Conservation (phyloP, 306 rosid genomes). For the Gastrolobium bilobum region DNA sequence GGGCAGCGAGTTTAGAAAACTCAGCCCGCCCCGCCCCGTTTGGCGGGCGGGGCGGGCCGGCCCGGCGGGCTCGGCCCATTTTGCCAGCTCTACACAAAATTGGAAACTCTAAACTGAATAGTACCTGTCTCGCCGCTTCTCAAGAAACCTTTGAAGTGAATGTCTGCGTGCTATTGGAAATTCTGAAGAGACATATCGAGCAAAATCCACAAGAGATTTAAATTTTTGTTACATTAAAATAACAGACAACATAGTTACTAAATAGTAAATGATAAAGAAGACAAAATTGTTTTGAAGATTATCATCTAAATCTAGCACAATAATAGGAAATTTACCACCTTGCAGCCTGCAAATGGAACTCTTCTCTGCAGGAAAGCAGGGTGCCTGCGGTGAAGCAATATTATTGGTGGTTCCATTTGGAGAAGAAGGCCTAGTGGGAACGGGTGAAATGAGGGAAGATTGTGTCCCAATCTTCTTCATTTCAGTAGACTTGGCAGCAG, state of each 20-base stretch:
- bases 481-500: constrained; percentile 63
- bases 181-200: constrained; percentile 50
- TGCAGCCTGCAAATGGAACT: constrained; percentile 67
- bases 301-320: constrained; percentile 16
- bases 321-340: constrained; percentile 52
- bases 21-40: too few species aligned
- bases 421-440: constrained; percentile 59
- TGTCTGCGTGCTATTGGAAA: constrained; percentile 75
- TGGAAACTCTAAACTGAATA: constrained; percentile 26
- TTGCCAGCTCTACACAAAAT: neutral
- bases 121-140: constrained; percentile 77
- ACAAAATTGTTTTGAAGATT: neutral
- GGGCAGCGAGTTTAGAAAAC: too few species aligned
- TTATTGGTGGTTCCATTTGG: constrained; percentile 53
- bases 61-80: too few species aligned
- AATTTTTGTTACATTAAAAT: neutral
- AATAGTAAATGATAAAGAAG: neutral
- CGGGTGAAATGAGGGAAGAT: constrained; percentile 55
- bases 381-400: constrained; percentile 55
- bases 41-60: too few species aligned
- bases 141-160: constrained; percentile 75
- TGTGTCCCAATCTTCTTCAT: constrained; percentile 53
- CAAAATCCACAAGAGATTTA: neutral
- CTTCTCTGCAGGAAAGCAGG: constrained; percentile 54
- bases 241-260: neutral